Conservation (phyloP, 1,139 yeast species). For the Saccharomyces hybrid region DNA sequence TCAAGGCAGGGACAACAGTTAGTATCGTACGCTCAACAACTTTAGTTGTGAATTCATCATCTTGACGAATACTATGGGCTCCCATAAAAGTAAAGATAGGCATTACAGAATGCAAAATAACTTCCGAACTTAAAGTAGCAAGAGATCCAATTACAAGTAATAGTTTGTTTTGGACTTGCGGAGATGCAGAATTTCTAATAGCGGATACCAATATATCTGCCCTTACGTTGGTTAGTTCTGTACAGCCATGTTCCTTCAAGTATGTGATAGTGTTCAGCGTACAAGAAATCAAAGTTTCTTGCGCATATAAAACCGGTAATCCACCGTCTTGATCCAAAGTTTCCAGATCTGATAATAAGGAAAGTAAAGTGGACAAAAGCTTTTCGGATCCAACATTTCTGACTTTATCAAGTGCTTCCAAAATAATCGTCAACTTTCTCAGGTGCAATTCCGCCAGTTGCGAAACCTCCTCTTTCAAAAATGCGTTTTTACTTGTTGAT, state of each 20-base stretch:
- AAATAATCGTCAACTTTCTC: slow-evolving; percentile 65
- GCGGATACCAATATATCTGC: slow-evolving; percentile 89
- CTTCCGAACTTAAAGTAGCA: slow-evolving; percentile 85
- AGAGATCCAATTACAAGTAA: slow-evolving; percentile 78
- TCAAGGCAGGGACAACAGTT: slow-evolving; percentile 85
- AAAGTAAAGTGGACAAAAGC: slow-evolving; percentile 53
- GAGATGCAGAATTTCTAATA: slow-evolving; percentile 80
- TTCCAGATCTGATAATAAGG: slow-evolving; percentile 74
- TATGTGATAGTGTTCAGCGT: slow-evolving; percentile 63
- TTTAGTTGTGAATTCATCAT: slow-evolving; percentile 87
- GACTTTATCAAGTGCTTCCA: slow-evolving; percentile 65
- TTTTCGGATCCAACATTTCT: slow-evolving; percentile 41
- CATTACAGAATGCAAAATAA: slow-evolving; percentile 92
- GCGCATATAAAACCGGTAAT: slow-evolving; percentile 82
- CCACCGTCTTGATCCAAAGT: slow-evolving; percentile 87
- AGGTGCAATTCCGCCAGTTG: slow-evolving; percentile 71
- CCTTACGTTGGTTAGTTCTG: slow-evolving; percentile 66
- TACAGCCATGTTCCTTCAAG: slow-evolving; percentile 37
- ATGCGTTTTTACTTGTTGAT: slow-evolving; percentile 64
- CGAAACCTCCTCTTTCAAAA: slow-evolving; percentile 65
- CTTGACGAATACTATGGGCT: slow-evolving; percentile 92
- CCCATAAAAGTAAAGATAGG: slow-evolving; percentile 99
- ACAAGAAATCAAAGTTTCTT: slow-evolving; percentile 83
- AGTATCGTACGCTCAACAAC: slow-evolving; percentile 90
- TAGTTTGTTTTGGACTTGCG: slow-evolving; percentile 88